Evolutionary conservation across 1,139 yeast species (phyloP).

Genomic region (Yamadazyma kanchanaburiensis): DNA sequence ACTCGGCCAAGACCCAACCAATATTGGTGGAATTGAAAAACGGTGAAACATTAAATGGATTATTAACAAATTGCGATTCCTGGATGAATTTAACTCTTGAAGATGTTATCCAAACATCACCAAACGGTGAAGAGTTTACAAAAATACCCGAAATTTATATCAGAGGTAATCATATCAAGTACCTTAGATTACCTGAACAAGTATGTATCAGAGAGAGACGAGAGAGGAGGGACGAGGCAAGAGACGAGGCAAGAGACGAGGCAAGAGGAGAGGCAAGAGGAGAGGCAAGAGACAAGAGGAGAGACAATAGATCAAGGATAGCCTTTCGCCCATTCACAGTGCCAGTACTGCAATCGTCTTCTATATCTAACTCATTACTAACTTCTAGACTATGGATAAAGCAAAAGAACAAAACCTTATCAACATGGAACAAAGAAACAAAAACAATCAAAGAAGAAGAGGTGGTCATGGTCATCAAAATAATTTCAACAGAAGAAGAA

Average conservation of each 20-base stretch:
- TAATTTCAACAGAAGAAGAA: constrained; percentile 12
- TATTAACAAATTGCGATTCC: constrained; percentile 80
- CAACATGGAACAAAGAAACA: constrained; percentile 51
- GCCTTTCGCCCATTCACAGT: too few species aligned
- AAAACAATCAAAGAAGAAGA: constrained; percentile 45
- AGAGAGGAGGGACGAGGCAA: too few species aligned
- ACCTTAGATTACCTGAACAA: constrained; percentile 45
- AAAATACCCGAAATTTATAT: constrained; percentile 78
- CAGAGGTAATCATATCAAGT: constrained; percentile 71
- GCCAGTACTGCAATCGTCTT: too few species aligned
- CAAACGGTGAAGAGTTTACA: constrained; percentile 64
- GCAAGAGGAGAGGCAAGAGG: too few species aligned
- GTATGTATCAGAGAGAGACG: too few species aligned
- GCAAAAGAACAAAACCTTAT: constrained; percentile 66
- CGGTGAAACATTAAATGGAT: constrained; percentile 88
- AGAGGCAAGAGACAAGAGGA: too few species aligned
- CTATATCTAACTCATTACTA: constrained; percentile 9
- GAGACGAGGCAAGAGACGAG: too few species aligned
- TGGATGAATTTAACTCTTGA: constrained; percentile 92
- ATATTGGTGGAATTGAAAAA: constrained; percentile 87
- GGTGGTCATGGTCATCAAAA: constrained; percentile 14
- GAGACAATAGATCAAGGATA: too few species aligned
- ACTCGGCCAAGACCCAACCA: constrained; percentile 88
- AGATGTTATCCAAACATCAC: constrained; percentile 72
- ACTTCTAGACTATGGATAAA: constrained; percentile 63